Percentiles rank a stretch among this genome's conserved stretches.
Conservation (phyloP, 257 asterid genomes). For the Solanum corneliomulleri region DNA sequence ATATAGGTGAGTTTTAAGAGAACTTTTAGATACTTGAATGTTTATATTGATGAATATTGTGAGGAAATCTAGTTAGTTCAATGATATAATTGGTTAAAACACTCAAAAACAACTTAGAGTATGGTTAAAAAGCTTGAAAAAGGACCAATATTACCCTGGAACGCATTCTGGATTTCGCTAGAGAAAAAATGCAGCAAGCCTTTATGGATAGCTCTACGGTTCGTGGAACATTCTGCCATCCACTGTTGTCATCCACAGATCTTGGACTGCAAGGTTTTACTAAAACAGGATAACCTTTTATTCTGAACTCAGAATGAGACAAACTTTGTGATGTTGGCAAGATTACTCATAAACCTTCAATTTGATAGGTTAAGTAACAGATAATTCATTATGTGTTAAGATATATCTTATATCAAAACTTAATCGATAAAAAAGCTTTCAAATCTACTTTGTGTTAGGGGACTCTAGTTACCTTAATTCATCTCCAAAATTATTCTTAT, state of each 20-base stretch:
- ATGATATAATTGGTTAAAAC: background rate
- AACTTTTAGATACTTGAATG: background rate
- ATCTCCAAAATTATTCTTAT: too few relatives aligned
- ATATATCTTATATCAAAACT: background rate
- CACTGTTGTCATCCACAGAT: too few relatives aligned
- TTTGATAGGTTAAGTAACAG: background rate
- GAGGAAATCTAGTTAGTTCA: background rate
- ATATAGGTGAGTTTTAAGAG: background rate
- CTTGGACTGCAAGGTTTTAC: too few relatives aligned
- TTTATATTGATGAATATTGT: background rate
- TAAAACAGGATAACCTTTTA: background rate
- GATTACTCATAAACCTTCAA: background rate
- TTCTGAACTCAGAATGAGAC: background rate
- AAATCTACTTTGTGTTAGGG: background rate
- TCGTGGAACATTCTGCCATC: background rate
- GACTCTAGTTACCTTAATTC: background rate
- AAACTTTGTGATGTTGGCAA: background rate
- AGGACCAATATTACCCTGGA: background rate
- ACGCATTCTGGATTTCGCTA: background rate
- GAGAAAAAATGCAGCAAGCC: background rate
- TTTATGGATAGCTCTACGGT: background rate
- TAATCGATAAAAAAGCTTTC: background rate
- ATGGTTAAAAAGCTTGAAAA: too few relatives aligned
- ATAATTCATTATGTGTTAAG: background rate
- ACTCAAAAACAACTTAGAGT: background rate